These are phyloP conservation scores for Plasmodium berghei DNA, from an alignment of 169 alveolate genomes.

Conservation along the genomic window DNA sequence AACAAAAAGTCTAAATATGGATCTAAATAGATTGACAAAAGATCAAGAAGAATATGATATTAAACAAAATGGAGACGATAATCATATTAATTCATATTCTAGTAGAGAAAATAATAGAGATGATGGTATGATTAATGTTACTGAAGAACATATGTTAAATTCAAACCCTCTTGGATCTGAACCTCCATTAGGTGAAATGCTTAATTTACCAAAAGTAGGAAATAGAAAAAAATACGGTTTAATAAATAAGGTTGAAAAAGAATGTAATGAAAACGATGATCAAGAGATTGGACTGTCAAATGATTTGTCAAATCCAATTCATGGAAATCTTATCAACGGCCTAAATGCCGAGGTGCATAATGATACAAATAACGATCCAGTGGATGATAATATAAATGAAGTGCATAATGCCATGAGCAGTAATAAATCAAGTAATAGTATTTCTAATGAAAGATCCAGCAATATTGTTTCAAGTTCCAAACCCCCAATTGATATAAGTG, in stretches of 20 bases:
- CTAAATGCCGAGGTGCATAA: background rate
- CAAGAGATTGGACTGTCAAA: background rate
- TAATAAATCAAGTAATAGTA: slow-evolving; percentile 2
- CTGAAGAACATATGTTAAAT: slow-evolving; percentile 7
- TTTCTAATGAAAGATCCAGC: slow-evolving; percentile 14
- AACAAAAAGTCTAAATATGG: slow-evolving; percentile 45
- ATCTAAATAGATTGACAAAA: background rate
- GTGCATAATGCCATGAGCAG: background rate
- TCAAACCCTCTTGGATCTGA: slow-evolving; percentile 7
- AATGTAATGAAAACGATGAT: slow-evolving; percentile 4
- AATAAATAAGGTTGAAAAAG: slow-evolving; percentile 7
- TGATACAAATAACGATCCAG: background rate
- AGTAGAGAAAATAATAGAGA: background rate
- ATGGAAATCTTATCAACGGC: background rate
- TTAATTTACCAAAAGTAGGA: background rate
- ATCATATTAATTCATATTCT: background rate
- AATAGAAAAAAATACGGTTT: background rate
- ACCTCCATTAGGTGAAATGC: background rate
- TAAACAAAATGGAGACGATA: background rate
- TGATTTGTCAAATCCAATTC: background rate
- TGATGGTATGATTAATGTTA: slow-evolving; percentile 16
- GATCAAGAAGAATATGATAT: background rate
- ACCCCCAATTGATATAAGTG: slow-evolving; percentile 48
- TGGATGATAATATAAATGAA: background rate
- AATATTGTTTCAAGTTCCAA: slow-evolving; percentile 10